Percentiles rank a stretch among this genome's conserved stretches.
These are phyloP conservation scores for Metschnikowia santaceciliae DNA, from an alignment of 805 yeast genomes.

Conservation along the genomic window DNA sequence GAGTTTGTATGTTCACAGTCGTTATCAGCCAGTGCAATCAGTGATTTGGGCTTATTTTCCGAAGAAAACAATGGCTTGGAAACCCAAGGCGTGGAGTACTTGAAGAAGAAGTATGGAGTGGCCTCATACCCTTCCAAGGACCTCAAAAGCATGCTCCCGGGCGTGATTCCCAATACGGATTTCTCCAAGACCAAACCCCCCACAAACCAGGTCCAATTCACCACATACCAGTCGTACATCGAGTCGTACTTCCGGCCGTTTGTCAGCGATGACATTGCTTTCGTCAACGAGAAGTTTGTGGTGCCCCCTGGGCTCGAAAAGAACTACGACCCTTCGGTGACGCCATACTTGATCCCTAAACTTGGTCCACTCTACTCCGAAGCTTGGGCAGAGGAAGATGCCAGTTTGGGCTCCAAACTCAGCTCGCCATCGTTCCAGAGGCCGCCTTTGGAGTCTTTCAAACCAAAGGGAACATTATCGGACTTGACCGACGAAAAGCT, in stretches of 20 bases:
- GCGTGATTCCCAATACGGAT: conserved; percentile 82
- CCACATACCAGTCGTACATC: conserved; percentile 78
- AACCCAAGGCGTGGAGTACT: conserved; percentile 67
- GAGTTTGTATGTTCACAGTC: conserved; percentile 72
- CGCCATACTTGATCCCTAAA: conserved; percentile 78
- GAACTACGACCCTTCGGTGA: conserved; percentile 60
- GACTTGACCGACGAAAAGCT: conserved; percentile 56
- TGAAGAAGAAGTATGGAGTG: conserved; percentile 77
- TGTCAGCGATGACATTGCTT: conserved; percentile 75
- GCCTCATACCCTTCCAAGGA: conserved; percentile 85
- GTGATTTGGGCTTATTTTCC: conserved; percentile 59
- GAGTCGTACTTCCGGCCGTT: conserved; percentile 81
- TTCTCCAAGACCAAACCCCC: conserved; percentile 70
- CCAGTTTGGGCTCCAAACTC: conserved; percentile 38
- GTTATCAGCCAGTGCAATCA: conserved; percentile 58
- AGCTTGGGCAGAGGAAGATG: conserved; percentile 83
- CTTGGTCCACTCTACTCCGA: conserved; percentile 80
- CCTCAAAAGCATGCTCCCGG: conserved; percentile 74
- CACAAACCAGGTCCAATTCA: conserved; percentile 85
- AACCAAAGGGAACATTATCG: conserved; percentile 59
- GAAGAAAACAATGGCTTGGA: conserved; percentile 58
- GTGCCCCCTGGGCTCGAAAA: conserved; percentile 49
- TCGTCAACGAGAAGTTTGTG: conserved; percentile 59
- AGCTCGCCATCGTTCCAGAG: conserved; percentile 47
- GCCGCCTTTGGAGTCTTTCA: conserved; percentile 39